phyloP scores from a whole-genome alignment of 164 flowering plant species.

The Dillenia suffruticosa region DNA sequence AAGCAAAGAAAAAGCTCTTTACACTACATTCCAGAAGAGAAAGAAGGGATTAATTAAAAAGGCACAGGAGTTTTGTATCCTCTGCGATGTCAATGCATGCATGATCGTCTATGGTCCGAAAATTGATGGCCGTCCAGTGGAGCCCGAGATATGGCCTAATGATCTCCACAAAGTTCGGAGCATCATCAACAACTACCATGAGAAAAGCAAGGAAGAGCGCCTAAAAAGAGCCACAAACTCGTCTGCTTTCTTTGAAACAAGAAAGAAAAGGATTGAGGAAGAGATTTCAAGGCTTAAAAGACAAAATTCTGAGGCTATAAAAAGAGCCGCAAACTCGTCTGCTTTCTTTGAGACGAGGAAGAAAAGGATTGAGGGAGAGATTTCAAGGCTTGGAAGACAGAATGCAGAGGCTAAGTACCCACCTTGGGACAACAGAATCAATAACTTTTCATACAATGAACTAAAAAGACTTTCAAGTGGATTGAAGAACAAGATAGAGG shows the following conservation, averaged over 20 bases:
- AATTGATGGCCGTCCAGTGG: background rate
- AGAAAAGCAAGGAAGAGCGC: background rate
- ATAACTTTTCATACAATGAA: background rate
- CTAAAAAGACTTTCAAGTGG: background rate
- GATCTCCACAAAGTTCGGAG: background rate
- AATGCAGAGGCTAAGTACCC: background rate
- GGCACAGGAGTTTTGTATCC: slow-evolving; percentile 16
- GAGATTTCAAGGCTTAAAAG: slow-evolving; percentile 1
- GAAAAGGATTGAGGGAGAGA: background rate
- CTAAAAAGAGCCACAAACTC: background rate
- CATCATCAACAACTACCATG: slow-evolving; percentile 4
- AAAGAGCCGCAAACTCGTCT: background rate
- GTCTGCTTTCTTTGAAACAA: background rate
- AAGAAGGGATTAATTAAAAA: slow-evolving; percentile 21
- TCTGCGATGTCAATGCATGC: slow-evolving; percentile 23
- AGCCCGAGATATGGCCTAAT: slow-evolving; percentile 2
- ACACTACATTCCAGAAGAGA: slow-evolving; percentile 14
- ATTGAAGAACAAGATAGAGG: background rate
- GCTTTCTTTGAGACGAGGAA: background rate
- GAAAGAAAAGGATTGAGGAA: background rate
- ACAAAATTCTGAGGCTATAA: too few species aligned
- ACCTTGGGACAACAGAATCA: background rate
- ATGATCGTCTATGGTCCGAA: slow-evolving; percentile 11
- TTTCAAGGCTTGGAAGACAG: background rate
- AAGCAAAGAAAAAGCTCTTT: slow-evolving; percentile 10